Percentiles rank a stretch among this genome's conserved stretches.
These are phyloP conservation scores for Carex myosuroides DNA, from an alignment of 176 grass and related monocot species.

Conservation along the genomic window DNA sequence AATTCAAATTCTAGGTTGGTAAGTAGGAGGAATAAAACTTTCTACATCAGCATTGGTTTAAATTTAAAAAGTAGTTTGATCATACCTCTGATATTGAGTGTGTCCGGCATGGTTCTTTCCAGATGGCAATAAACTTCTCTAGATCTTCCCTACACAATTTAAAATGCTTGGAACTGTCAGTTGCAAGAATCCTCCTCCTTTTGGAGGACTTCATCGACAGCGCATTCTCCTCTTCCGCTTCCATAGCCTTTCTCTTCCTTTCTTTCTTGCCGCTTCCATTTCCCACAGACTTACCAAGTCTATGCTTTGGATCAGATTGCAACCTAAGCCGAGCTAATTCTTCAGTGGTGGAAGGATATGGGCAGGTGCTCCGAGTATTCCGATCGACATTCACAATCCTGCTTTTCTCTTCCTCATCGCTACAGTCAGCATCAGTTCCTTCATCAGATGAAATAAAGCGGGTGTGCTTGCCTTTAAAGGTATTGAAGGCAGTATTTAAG, in stretches of 20 bases:
- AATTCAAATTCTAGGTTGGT: background rate
- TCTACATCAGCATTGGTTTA: background rate
- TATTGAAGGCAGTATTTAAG: slow-evolving; percentile 23
- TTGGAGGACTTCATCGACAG: slow-evolving; percentile 36
- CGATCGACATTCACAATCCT: slow-evolving; percentile 29
- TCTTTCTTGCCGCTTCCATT: slow-evolving; percentile 12
- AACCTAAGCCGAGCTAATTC: slow-evolving; percentile 77
- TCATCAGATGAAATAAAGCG: slow-evolving; percentile 69
- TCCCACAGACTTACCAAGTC: slow-evolving; percentile 24
- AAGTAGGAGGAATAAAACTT: background rate
- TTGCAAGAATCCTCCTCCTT: slow-evolving; percentile 31
- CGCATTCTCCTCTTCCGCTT: slow-evolving; percentile 30
- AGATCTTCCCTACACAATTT: slow-evolving; percentile 38
- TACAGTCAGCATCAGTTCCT: slow-evolving; percentile 32
- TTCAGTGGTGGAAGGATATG: slow-evolving; percentile 87
- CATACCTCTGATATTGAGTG: slow-evolving; percentile 69
- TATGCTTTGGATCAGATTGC: slow-evolving; percentile 44
- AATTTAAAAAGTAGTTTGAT: slow-evolving; percentile 9
- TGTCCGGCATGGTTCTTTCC: slow-evolving; percentile 77
- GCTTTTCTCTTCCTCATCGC: slow-evolving; percentile 31
- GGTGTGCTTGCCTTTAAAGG: slow-evolving; percentile 54
- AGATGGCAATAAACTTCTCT: slow-evolving; percentile 77
- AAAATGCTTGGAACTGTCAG: slow-evolving; percentile 22
- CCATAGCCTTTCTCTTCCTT: slow-evolving; percentile 48
- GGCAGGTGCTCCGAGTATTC: slow-evolving; percentile 48